Percentiles rank a stretch among this genome's conserved stretches.
Evolutionary conservation across 352 stramenopile species (phyloP).

Genomic region (Globisporangium ultimum): DNA sequence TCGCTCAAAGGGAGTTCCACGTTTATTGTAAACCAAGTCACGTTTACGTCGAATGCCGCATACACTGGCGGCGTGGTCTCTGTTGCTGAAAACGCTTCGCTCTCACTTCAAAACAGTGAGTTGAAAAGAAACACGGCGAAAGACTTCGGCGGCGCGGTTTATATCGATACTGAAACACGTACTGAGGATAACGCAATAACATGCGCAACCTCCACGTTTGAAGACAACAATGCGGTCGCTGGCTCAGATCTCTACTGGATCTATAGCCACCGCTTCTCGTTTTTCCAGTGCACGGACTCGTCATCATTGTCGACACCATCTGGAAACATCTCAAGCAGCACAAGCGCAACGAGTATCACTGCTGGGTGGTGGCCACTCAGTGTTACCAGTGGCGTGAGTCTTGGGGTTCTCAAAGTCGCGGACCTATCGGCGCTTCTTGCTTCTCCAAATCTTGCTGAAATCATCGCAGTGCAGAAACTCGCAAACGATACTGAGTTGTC

Average conservation of each 20-base stretch:
- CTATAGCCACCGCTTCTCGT: conserved; percentile 34
- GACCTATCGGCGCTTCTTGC: not conserved
- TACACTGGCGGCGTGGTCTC: conserved; percentile 50
- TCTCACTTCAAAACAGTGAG: conserved; percentile 19
- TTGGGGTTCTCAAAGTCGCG: conserved; percentile 21
- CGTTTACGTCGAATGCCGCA: conserved; percentile 31
- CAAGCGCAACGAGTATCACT: conserved; percentile 37
- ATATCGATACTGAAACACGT: conserved; percentile 34
- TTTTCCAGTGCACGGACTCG: conserved; percentile 33
- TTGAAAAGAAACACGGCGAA: conserved; percentile 38
- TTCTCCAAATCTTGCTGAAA: not conserved
- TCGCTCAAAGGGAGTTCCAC: conserved; percentile 24
- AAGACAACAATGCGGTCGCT: conserved; percentile 32
- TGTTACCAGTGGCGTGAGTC: conserved; percentile 61
- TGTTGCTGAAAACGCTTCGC: conserved; percentile 30
- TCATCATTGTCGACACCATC: conserved; percentile 6
- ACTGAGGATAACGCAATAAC: conserved; percentile 3
- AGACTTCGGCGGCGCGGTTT: conserved; percentile 56
- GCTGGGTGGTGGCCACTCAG: conserved; percentile 51
- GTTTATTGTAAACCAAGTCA: conserved; percentile 14
- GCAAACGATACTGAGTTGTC: not conserved
- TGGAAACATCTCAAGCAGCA: conserved; percentile 16
- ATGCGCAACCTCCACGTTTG: conserved; percentile 19
- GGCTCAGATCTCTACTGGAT: conserved; percentile 64
- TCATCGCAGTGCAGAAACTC: not conserved